Conservation (phyloP, 2,329 filamentous ascomycete species). For the Dactylonectria estremocensis region DNA sequence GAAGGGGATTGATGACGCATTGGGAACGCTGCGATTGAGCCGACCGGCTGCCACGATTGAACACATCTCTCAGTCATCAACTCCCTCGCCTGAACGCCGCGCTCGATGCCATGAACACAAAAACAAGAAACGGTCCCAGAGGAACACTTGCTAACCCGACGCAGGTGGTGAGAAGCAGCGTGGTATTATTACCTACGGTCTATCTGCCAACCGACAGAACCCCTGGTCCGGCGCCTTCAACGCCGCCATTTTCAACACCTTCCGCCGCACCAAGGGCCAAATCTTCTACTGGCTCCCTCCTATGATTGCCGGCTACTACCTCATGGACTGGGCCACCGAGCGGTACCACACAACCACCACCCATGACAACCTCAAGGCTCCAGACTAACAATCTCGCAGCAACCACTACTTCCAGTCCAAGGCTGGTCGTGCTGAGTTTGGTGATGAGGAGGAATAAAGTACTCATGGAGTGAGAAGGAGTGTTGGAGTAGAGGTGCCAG, state of each 20-base stretch:
- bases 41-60: neutral
- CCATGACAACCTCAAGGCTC: neutral
- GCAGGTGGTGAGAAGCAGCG: constrained; percentile 73
- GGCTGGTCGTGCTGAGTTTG: constrained; percentile 74
- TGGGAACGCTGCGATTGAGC: constrained; percentile 39
- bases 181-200: constrained; percentile 78
- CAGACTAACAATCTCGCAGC: constrained; percentile 59
- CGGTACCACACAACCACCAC: constrained; percentile 71
- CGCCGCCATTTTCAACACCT: constrained; percentile 95
- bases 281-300: constrained; percentile 91
- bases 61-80: constrained; percentile 13
- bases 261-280: constrained; percentile 87
- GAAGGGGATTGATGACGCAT: constrained; percentile 40
- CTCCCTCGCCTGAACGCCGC: neutral
- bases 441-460: constrained; percentile 61
- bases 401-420: constrained; percentile 89
- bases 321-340: constrained; percentile 93
- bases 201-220: constrained; percentile 91
- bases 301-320: constrained; percentile 82
- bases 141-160: constrained; percentile 42
- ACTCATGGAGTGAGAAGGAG: constrained; percentile 28
- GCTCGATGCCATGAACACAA: constrained; percentile 12
- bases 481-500: constrained; percentile 50
- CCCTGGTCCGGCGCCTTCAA: constrained; percentile 84
- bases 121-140: neutral